These are phyloP conservation scores for Pyronema omphalodes DNA, from an alignment of 495 filamentous ascomycete genomes.

Conservation along the genomic window DNA sequence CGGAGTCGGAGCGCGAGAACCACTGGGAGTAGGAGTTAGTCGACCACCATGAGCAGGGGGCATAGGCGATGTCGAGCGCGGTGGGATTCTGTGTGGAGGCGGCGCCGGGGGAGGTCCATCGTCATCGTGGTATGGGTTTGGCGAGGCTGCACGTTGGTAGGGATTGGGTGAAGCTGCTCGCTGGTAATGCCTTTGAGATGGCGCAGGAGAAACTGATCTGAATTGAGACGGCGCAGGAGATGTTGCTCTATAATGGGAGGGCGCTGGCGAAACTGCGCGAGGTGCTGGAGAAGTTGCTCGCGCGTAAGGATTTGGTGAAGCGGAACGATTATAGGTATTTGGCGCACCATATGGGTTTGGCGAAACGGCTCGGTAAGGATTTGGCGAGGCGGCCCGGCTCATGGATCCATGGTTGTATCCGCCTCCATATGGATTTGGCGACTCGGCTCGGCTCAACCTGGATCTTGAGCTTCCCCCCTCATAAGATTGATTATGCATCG, in stretches of 20 bases:
- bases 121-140: conserved; percentile 1
- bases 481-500: conserved; percentile 12
- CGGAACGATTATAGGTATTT: conserved; percentile 26
- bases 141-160: conserved; percentile 3
- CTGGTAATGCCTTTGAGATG: conserved; percentile 22
- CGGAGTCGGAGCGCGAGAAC: conserved; percentile 42
- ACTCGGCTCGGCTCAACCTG: conserved; percentile 20
- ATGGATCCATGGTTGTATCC: conserved; percentile 19
- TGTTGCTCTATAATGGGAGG: conserved; percentile 9
- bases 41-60: conserved; percentile 37
- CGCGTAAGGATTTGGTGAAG: conserved; percentile 29
- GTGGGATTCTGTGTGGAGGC: conserved; percentile 6
- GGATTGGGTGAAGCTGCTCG: conserved; percentile 15
- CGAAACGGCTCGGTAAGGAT: conserved; percentile 6
- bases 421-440: conserved; percentile 22
- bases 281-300: conserved; percentile 23
- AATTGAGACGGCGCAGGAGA: conserved; percentile 39
- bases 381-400: conserved; percentile 25
- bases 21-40: conserved; percentile 12
- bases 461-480: conserved; percentile 5
- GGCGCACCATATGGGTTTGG: conserved; percentile 29
- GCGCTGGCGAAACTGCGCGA: conserved; percentile 17
- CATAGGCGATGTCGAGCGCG: conserved; percentile 27
- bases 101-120: conserved; percentile 13
- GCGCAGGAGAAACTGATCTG: conserved; percentile 26